phyloP scores from a whole-genome alignment of 306 rosid species.

The Morella rubra region DNA sequence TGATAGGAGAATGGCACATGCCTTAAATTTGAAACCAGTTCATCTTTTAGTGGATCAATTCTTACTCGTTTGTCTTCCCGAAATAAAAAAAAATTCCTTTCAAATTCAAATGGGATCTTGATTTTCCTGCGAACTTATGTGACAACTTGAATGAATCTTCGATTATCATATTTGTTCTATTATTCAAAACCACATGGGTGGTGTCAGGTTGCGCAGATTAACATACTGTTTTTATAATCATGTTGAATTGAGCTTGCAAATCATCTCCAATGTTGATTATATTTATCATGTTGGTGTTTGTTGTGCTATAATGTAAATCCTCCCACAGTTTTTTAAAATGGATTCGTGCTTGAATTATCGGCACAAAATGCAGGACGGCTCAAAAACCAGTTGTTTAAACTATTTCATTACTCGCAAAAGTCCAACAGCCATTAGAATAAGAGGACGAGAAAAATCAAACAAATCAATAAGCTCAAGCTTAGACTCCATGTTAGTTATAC shows the following conservation, averaged over 20 bases:
- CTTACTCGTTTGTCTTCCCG: too few species aligned
- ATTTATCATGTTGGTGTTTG: background rate
- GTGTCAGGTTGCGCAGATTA: background rate
- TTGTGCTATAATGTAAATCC: background rate
- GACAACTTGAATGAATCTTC: background rate
- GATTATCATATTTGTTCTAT: background rate
- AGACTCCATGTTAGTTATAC: constrained; percentile 27
- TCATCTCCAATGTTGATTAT: background rate
- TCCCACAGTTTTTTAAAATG: background rate
- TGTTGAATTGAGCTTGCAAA: background rate
- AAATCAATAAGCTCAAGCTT: constrained; percentile 33
- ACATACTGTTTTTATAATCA: background rate
- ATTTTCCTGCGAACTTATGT: too few species aligned
- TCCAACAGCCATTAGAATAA: constrained; percentile 2
- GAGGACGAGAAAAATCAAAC: background rate
- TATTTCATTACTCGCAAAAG: constrained; percentile 17
- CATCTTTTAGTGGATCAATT: too few species aligned
- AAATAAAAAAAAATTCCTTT: too few species aligned
- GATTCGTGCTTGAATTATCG: constrained; percentile 8
- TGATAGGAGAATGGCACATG: background rate
- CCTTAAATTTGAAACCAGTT: background rate
- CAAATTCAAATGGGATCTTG: too few species aligned
- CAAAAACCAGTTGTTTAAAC: constrained; percentile 15
- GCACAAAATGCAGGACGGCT: constrained; percentile 17
- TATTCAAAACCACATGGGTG: background rate